A percentile compares a stretch with the other conserved stretches of the same genome.
These are phyloP conservation scores for Penicillium parvum DNA, from an alignment of 495 filamentous ascomycete species.

Conservation along the genomic window DNA sequence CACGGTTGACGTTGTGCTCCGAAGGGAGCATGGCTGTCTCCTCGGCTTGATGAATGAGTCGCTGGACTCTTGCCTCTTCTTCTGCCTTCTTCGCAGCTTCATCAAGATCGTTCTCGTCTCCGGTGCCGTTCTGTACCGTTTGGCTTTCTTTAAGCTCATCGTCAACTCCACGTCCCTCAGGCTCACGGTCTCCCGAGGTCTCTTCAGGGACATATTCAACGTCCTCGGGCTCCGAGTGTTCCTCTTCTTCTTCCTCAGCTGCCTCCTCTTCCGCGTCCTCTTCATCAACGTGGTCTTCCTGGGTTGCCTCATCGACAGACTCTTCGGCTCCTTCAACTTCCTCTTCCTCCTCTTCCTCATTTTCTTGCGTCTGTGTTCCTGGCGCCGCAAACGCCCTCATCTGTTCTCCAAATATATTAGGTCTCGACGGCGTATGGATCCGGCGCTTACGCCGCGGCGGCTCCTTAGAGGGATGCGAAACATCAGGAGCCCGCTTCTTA, in stretches of 20 bases:
- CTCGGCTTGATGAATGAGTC: slow-evolving; percentile 61
- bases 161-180: slow-evolving; percentile 10
- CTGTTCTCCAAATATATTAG: slow-evolving; percentile 58
- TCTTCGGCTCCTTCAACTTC: slow-evolving; percentile 32
- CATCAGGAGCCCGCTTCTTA: slow-evolving; percentile 32
- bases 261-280: slow-evolving; percentile 20
- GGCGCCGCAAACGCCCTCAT: slow-evolving; percentile 74
- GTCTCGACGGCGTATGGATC: slow-evolving; percentile 40
- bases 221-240: slow-evolving; percentile 14
- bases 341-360: slow-evolving; percentile 23
- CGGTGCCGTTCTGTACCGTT: slow-evolving; percentile 11
- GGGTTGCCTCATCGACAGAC: slow-evolving; percentile 27
- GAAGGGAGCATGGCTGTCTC: slow-evolving; percentile 47
- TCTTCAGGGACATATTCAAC: slow-evolving; percentile 8
- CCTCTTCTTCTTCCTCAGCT: slow-evolving; percentile 10
- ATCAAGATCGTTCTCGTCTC: slow-evolving; percentile 51
- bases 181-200: neutral
- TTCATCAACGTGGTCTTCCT: slow-evolving; percentile 14
- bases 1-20: slow-evolving; percentile 57
- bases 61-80: slow-evolving; percentile 62
- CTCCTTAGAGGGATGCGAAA: slow-evolving; percentile 12
- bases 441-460: slow-evolving; percentile 26
- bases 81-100: slow-evolving; percentile 60
- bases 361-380: slow-evolving; percentile 42
- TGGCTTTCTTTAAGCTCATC: slow-evolving; percentile 12